Conservation (phyloP, 2,329 filamentous ascomycete species). For the Aspergillus bombycis region DNA sequence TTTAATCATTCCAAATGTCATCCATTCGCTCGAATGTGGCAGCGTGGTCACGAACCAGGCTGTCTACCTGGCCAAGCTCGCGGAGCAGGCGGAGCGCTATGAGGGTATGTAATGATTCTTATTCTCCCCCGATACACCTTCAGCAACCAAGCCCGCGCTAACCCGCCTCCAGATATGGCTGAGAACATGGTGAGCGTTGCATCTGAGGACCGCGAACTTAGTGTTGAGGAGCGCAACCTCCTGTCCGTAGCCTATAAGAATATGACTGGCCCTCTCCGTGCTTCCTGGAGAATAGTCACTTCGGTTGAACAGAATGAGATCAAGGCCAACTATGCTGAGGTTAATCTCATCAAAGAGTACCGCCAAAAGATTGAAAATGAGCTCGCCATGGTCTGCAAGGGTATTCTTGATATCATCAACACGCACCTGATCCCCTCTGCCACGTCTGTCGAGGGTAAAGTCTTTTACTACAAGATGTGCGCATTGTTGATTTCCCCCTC, state of each 20-base stretch:
- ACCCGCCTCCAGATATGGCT: no score
- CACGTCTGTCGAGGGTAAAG: conserved; percentile 96
- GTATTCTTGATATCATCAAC: conserved; percentile 93
- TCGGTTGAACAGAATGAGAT: conserved; percentile 99
- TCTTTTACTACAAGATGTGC: conserved; percentile 99
- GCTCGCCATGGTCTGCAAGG: conserved; percentile 96
- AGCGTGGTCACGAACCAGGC: no score
- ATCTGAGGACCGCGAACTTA: conserved; percentile 58
- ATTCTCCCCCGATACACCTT: no score
- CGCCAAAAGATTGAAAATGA: conserved; percentile 97
- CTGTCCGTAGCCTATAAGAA: conserved; percentile 99
- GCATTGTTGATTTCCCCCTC: no score
- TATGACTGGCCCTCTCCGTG: conserved; percentile 95
- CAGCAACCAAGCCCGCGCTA: no score
- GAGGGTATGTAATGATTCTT: conserved; percentile 64
- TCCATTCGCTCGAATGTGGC: no score
- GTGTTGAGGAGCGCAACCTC: conserved; percentile 80
- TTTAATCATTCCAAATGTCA: no score
- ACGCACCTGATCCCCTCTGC: conserved; percentile 93
- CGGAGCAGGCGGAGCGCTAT: conserved; percentile 98
- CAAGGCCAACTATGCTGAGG: conserved; percentile 91
- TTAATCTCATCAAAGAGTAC: conserved; percentile 92
- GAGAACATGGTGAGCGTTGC: no score
- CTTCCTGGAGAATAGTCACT: conserved; percentile 98
- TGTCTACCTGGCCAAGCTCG: no score